These are phyloP conservation scores for Cichorium intybus DNA, from an alignment of 140 eudicot genomes.

Conservation along the genomic window DNA sequence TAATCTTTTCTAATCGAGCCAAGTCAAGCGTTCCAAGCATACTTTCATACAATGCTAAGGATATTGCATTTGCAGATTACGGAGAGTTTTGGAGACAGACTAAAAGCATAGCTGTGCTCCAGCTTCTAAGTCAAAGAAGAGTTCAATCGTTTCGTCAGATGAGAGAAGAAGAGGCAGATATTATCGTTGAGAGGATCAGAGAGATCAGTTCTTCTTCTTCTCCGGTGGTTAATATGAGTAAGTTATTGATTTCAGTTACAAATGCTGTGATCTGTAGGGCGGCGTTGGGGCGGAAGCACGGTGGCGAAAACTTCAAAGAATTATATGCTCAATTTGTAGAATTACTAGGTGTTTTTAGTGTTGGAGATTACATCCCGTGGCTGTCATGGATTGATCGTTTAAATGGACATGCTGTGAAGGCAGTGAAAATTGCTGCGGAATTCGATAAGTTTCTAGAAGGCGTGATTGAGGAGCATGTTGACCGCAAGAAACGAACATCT, in stretches of 20 bases:
- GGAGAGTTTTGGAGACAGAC: conserved; percentile 38
- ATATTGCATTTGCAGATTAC: conserved; percentile 17
- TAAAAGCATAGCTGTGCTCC: conserved; percentile 29
- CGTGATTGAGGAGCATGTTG: conserved; percentile 1
- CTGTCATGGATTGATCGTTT: conserved; percentile 9
- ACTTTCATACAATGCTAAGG: conserved; percentile 12
- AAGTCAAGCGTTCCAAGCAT: not conserved
- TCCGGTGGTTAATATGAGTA: conserved; percentile 19
- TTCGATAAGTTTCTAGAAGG: conserved; percentile 10
- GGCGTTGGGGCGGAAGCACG: not conserved
- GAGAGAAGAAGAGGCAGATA: conserved; percentile 25
- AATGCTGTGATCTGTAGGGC: not conserved
- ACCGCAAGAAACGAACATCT: not conserved
- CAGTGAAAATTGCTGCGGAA: not conserved
- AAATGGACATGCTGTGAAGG: conserved; percentile 6
- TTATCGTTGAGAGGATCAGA: conserved; percentile 13
- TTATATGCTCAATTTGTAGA: not conserved
- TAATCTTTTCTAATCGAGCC: conserved; percentile 19
- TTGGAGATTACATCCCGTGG: conserved; percentile 21
- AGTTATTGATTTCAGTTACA: conserved; percentile 4
- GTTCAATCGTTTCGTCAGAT: conserved; percentile 17
- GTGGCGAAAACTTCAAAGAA: conserved; percentile 8
- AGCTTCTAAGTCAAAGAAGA: conserved; percentile 17
- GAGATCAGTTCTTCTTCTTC: not conserved
- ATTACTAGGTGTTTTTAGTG: conserved; percentile 2